Percentiles rank a stretch among this genome's conserved stretches.
Conservation (phyloP, 2,329 filamentous ascomycete species). For the Westerdykella ornata region DNA sequence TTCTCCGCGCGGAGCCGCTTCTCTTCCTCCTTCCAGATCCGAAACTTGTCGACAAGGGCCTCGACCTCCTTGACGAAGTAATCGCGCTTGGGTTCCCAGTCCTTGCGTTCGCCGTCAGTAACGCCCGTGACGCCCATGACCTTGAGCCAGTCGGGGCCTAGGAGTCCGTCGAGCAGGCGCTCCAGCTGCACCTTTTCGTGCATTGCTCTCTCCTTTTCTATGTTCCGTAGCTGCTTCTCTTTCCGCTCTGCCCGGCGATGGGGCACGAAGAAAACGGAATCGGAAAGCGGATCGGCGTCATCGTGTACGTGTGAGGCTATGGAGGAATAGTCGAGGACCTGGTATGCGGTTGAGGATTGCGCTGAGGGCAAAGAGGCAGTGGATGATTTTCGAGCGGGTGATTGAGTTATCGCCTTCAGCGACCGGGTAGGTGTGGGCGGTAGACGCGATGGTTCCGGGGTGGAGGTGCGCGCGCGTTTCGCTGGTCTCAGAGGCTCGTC, state of each 20-base stretch:
- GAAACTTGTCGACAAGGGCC: constrained; percentile 78
- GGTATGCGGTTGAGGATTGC: constrained; percentile 27
- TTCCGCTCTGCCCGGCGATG: constrained; percentile 57
- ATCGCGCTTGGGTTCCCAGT: constrained; percentile 76
- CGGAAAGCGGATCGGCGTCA: constrained; percentile 49
- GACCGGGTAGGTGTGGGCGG: constrained; percentile 22
- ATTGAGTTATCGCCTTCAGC: constrained; percentile 17
- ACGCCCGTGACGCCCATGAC: constrained; percentile 82
- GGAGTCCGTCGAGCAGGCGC: constrained; percentile 68
- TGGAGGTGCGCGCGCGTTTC: constrained; percentile 15
- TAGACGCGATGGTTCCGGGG: constrained; percentile 16
- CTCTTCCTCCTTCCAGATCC: constrained; percentile 81
- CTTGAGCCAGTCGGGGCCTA: constrained; percentile 86
- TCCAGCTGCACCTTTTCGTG: constrained; percentile 62
- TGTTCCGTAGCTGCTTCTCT: constrained; percentile 62
- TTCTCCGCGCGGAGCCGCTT: constrained; percentile 72
- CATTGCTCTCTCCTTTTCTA: constrained; percentile 59
- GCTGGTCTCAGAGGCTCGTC: constrained; percentile 47
- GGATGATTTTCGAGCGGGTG: constrained; percentile 14
- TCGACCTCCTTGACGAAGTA: constrained; percentile 81
- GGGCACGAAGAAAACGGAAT: constrained; percentile 51
- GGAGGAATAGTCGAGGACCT: constrained; percentile 40
- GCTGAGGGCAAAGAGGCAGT: constrained; percentile 11
- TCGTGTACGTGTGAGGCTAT: constrained; percentile 32
- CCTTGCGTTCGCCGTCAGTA: constrained; percentile 77